Evolutionary conservation across 768 basidiomycete species (phyloP).

Genomic region (Neoboletus magnificus): DNA sequence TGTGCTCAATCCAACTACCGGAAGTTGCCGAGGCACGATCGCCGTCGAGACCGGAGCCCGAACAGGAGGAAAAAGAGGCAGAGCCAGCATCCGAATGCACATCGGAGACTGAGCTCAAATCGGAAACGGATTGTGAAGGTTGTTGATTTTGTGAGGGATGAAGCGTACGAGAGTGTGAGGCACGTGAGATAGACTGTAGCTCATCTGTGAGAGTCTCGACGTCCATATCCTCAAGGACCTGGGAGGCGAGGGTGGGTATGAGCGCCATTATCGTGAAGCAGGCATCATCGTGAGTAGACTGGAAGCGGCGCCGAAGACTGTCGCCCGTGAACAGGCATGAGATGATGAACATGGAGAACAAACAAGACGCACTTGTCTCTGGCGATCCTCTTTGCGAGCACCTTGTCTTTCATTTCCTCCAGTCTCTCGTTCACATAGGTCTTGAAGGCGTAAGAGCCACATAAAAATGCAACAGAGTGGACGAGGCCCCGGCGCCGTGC

Average conservation of each 20-base stretch:
- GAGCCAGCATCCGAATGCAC: slow-evolving; percentile 44
- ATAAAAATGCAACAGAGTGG: slow-evolving; percentile 50
- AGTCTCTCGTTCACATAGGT: slow-evolving; percentile 59
- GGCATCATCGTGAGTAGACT: slow-evolving; percentile 71
- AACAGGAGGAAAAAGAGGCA: slow-evolving; percentile 37
- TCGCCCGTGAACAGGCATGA: background rate
- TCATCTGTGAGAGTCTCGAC: slow-evolving; percentile 67
- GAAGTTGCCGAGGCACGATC: slow-evolving; percentile 37
- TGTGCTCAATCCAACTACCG: slow-evolving; percentile 45
- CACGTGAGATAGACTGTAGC: slow-evolving; percentile 44
- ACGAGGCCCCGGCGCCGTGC: slow-evolving; percentile 45
- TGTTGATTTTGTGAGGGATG: slow-evolving; percentile 8
- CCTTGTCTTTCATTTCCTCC: slow-evolving; percentile 60
- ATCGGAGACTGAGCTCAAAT: slow-evolving; percentile 39
- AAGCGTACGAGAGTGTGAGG: slow-evolving; percentile 22
- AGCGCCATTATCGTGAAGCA: slow-evolving; percentile 73
- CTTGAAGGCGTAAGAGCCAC: slow-evolving; percentile 61
- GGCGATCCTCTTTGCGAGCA: slow-evolving; percentile 59
- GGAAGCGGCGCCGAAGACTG: slow-evolving; percentile 71
- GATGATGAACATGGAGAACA: background rate
- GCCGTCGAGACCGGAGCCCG: slow-evolving; percentile 37
- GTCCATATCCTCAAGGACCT: slow-evolving; percentile 70
- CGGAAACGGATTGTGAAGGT: slow-evolving; percentile 34
- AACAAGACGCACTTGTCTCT: slow-evolving; percentile 46
- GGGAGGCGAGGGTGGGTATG: slow-evolving; percentile 60